Base-by-base conservation (phyloP, 768 basidiomycete genomes). In the Leccinum rimulosum region DNA sequence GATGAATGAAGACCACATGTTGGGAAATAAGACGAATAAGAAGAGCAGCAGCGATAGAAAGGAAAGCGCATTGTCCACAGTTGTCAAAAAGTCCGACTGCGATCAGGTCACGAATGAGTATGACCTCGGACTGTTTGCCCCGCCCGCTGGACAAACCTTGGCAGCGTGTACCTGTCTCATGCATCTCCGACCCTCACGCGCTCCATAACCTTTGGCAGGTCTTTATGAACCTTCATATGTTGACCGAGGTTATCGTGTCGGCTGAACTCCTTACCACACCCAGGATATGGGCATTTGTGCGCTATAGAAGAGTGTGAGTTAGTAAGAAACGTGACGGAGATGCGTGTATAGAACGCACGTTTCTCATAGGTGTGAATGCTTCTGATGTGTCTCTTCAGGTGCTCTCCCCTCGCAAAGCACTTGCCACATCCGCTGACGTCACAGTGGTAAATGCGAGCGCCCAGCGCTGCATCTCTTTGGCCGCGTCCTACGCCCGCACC, bases 361-460 rank as follows among this genome's bases (percentile, higher is more conserved):
- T 93, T 94, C 71, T 95, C 93, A 73, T 94, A 84, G 25, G 93
- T 94, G 74, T 95, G 93, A 55, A 95, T 93, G 67, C 88, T 89
- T 64, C 91, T 76, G 43, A 95, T 82, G 71, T 95, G 93, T 62
- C 94, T 79, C 79, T 95, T 95, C 62, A 96, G 75, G 71, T 96
- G 94, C 74, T 96, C 94, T 22, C 89, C 88, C 31, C 94, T 81
- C 36, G 88, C 86, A 73, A 96, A 95, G 66, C 87, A 89, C 75
- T 94, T 94, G 47, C 88, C 89, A 71, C 94, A 95, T 6, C 86
- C 92, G 15, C 83, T 81, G 28, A 94, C 91, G 59, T 82, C 82
- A 77, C 93, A 95, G 51, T 83, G 77, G 71, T 91, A 91, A 64
- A 83, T 78, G 60, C 85, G 79, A 68, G 69, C 77, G 64, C 70